Evolutionary conservation across 2,329 filamentous ascomycete species (phyloP), one percentile per base, ranked within the genome.

Genomic region (Ampelomyces quisqualis): DNA sequence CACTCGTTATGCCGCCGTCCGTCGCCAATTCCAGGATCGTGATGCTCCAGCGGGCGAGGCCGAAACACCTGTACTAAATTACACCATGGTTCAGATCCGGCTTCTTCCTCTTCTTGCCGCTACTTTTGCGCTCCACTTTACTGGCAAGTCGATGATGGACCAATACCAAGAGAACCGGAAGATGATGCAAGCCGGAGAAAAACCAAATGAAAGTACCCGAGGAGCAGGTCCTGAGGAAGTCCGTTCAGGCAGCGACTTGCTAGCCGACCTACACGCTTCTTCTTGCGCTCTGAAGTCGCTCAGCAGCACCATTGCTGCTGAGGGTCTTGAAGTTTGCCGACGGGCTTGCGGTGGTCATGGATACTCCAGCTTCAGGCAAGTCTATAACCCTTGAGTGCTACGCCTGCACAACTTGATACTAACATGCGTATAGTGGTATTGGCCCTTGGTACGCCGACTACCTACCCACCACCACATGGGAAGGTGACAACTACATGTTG

Each of bases 401-500:
- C 31, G 19, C n/a, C 5, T 19, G 13, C n/a, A 6, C 24, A 4
- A 26, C 7, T 7, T 34, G 11, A 30, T 11, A 40, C 45, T 56
- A 40, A 58, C 43, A 10, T 3, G n/a, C 14, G 3, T 5, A 35
- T 15, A 62, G 81, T 39, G 86, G 86, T n/a, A 87, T 90, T 53
- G 85, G 85, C 1, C 71, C 78, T 13, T 86, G 80, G 77, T 90
- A 88, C 57, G 77, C 85, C 19, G 85, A 90, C 64, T 88, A 89
- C 62, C 74, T 89, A 1, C 85, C 86, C 11, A 85, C 79, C 0
- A 70, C 74, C 3, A 87, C 84, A 7, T 87, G 83, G 82, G 86
- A 89, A 64, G 86, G 86, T 30, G 86, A 88, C 71, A 88, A 88
- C 73, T 89, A 86, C 72, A 88, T 90, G 85, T 73, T 90, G 44